Evolutionary conservation across 139 green algal species (phyloP), one percentile per base, ranked within the genome.

Genomic region (Closterium sp.): DNA sequence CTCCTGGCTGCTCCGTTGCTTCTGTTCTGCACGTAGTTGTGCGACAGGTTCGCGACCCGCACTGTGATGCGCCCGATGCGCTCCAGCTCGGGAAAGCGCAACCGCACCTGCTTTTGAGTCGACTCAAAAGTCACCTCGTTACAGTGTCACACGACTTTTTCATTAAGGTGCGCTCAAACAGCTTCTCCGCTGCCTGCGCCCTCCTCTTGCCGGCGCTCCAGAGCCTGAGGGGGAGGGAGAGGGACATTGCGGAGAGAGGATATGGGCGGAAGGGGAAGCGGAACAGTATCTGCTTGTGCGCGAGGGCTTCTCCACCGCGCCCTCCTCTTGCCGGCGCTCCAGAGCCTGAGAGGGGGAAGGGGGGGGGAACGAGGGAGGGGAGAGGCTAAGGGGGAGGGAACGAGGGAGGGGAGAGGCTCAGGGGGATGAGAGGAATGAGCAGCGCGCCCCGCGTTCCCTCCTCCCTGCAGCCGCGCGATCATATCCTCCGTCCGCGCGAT

Each of bases 401-500:
- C n/a, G n/a, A n/a, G n/a, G n/a, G n/a, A n/a, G n/a, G n/a, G n/a
- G 25, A 28, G 55, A 10, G 55, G 55, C 2, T 76, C 2, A 4
- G 16, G 25, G 12, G 55, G 55, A 76, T 76, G 55, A 19, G 16
- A 95, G 21, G 98, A 98, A 31, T 96, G 93, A 9, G 94, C 91
- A 19, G 97, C 97, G 31, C 97, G 95, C 19, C 97, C 97, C 23
- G 90, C 88, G 84, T 96, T 95, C 21, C 94, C 96, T n/a, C 97
- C 97, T 7, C 93, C 97, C 0, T 91, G 89, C 35, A 98, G 94
- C 36, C 97, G 91, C 19, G 89, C 32, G 32, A 97, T 94, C 87
- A 98, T 95, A 34, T 98, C 97, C 66, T 94, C 87, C 93, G 96
- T 95, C 91, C 97, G 94, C 66, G 94, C 90, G 31, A 99, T 96